Evolutionary conservation across 805 yeast genomes (phyloP).

Genomic region (Myxozyma lipomycoides): DNA sequence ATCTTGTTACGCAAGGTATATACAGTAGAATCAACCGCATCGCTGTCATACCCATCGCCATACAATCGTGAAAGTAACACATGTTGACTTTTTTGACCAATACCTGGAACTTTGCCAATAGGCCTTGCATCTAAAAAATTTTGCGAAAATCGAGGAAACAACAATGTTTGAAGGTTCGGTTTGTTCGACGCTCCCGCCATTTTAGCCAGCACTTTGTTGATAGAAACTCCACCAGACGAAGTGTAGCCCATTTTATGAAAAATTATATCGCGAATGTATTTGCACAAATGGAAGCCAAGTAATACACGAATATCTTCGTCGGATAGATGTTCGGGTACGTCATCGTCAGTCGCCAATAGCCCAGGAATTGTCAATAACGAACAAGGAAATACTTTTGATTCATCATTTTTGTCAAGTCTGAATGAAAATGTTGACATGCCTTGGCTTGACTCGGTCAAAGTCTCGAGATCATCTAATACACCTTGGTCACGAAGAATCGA

Average conservation of each 20-base stretch:
- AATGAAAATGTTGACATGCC: background rate
- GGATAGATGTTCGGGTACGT: background rate
- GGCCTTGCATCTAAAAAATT: conserved; percentile 3
- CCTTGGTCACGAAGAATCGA: background rate
- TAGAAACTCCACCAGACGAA: conserved; percentile 10
- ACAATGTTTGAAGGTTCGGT: conserved; percentile 10
- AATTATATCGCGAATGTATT: conserved; percentile 4
- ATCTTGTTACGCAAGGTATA: background rate
- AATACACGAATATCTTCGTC: conserved; percentile 4
- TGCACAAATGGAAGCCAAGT: conserved; percentile 7
- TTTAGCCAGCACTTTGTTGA: conserved; percentile 5
- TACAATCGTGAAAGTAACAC: background rate
- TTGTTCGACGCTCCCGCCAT: conserved; percentile 11
- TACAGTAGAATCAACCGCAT: conserved; percentile 1
- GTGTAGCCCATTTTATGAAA: conserved; percentile 6
- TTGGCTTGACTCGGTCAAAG: background rate
- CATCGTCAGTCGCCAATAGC: conserved; percentile 1
- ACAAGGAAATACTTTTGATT: conserved; percentile 2
- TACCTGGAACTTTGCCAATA: conserved; percentile 7
- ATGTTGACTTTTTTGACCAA: conserved; percentile 1
- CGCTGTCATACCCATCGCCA: background rate
- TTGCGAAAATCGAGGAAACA: conserved; percentile 5
- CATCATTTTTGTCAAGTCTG: conserved; percentile 1
- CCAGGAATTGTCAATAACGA: conserved; percentile 4
- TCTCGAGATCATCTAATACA: background rate